Evolutionary conservation across 495 filamentous ascomycete species (phyloP), one percentile per base, ranked within the genome.

Genomic region (Aspergillus campestris): DNA sequence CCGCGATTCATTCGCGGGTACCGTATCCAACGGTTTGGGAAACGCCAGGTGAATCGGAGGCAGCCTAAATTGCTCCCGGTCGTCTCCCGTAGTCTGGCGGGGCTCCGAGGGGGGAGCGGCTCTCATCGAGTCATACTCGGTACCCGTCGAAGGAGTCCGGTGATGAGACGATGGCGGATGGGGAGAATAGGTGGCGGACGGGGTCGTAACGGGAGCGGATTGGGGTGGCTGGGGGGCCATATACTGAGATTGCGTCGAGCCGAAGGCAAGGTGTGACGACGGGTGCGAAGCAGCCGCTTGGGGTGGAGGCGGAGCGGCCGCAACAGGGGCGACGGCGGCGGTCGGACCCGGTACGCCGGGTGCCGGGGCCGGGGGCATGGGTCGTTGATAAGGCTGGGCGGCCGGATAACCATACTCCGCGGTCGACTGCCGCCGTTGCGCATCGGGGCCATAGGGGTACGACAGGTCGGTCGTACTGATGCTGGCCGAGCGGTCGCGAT

Each of bases 401-500:
- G 51, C 62, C 56, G 58, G 55, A 65, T 58, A 53, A 51, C 65
- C 60, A 63, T 76, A 78, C 36, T 83, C 80, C 7, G 72, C 65
- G 31, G 62, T 69, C 1, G 80, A 82, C 33, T 73, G 71, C 7
- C 78, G 75, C 18, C 78, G 75, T 40, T 71, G 67, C 15, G 61
- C 52, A 32, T 63, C 60, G 9, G 55, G 47, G 6, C 47, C 47
- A 30, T 59, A 71, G 13, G 57, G 44, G 30, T 58, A 71, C 6
- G 60, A 50, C 2, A 60, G 60, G 30, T 82, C 79, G 5, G 74
- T 64, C 48, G 80, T 83, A 33, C 80, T 78, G 56, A 86, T 84
- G 61, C 86, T 92, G 57, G 81, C 75, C 0, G 87, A 92, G 11
- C 88, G 75, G 15, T 80, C 79, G 9, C 87, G 80, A 38, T 80